Base-by-base conservation (phyloP, 1,284 basidiomycete genomes). In the Meira miltonrushii region DNA sequence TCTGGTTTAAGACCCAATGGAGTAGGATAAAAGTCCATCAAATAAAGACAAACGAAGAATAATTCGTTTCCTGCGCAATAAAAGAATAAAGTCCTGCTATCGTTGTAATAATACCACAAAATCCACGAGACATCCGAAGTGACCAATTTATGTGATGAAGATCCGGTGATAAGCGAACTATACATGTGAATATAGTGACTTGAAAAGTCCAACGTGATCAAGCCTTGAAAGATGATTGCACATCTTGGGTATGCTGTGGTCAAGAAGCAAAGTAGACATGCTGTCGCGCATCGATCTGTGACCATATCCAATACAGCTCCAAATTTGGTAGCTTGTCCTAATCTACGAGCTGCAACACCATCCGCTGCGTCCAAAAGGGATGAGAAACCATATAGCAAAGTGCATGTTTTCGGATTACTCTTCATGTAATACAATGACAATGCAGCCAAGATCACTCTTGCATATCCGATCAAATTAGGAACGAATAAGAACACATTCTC, bases 151-250 rank as follows among this genome's bases (percentile, higher is more conserved):
- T 98, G 94, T 72, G 89, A 94, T 58, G 85, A 83, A 7, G 92
- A 90, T 39, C 95, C 95, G 25, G 93, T 94, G 38, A 90, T 84
- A 51, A 98, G 85, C 39, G 95, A 95, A 72, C 94, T 96, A 81
- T 97, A 96, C 94, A 99, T 99, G 82, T 98, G 95, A 85, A 99
- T 97, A 82, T 97, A 99, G 80, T 99, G 94, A 72, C 91, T 94
- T 67, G 88, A 88, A 79, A 99, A 99, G 80, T 99, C 95, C 65
- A 99, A 86, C 0, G 93, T 86, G 80, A 99, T 97, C 64, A 99
- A 86, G 79, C 89, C 88, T 80, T 96, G 92, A 83, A 98, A 97
- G 54, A 88, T 75, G 54, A 95, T 82, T 2, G 92, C 89, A 67
- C 83, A 89, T 38, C 81, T 75, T 8, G 92, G 91, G 80, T 96